Base-by-base conservation (phyloP, 176 grass and related monocot genomes). In the Bonia amplexicaulis region DNA sequence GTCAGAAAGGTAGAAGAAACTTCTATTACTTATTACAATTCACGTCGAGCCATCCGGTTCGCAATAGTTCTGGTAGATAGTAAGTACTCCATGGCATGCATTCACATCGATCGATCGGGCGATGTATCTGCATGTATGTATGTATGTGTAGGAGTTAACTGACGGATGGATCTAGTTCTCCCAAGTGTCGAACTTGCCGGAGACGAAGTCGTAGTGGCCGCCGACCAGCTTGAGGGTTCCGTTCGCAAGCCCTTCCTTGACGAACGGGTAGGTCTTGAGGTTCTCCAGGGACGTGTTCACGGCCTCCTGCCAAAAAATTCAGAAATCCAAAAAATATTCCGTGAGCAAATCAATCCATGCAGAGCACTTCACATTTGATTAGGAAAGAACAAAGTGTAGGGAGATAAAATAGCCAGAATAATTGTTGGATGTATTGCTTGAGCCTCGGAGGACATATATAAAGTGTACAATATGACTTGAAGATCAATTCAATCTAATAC, bases 201-300 rank as follows among this genome's bases (percentile, higher is more conserved):
- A 41, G 87, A 94, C 91, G 70, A 97, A 97, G 81, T 97, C 91
- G 71, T 97, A 97, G 82, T 94, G 87, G 40, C 49, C 91, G 10
- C 92, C 94, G 12, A 97, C 82, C 0, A 97, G 20, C 89, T 94
- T 97, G 72, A 97, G 87, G 31, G 85, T 90, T 17, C 90, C 90
- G 20, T 88, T 86, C 27, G 70, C 72, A 9, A 94, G 2, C 2
- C 82, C 85, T 60, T 97, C 94, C 70, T 84, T 94, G n/a, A 97
- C 94, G 26, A 97, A 97, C 6, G 92, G 92, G 78, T 97, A 97
- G 19, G 87, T 62, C 80, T 52, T 66, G 65, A 97, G 94, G 85
- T 97, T 97, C 69, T 85, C 74, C 9, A 97, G 82, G 3, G 92
- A 94, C 46, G 85, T 76, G 46, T 97, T 97, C 1, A 97, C 94